phyloP scores from a whole-genome alignment of 805 yeast species.

The Grigorovia humatica region DNA sequence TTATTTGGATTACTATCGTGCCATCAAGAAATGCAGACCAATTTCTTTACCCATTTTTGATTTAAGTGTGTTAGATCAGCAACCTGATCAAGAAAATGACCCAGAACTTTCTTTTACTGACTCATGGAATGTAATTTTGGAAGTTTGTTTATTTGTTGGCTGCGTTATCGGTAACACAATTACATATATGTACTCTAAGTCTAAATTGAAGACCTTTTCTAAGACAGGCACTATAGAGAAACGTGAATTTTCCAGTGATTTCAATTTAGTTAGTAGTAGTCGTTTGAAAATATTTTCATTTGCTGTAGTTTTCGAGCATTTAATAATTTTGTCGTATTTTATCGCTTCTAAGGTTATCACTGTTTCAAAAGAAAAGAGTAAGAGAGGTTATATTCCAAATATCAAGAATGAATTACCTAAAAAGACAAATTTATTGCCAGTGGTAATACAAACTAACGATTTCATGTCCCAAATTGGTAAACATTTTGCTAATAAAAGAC shows the following conservation, averaged over 20 bases:
- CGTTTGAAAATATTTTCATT: slow-evolving; percentile 30
- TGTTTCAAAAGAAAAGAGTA: neutral
- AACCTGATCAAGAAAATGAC: neutral
- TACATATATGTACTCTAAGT: slow-evolving; percentile 58
- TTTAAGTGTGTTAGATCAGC: neutral
- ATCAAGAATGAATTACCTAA: neutral
- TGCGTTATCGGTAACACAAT: slow-evolving; percentile 60
- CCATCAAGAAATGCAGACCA: slow-evolving; percentile 22
- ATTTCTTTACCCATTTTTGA: slow-evolving; percentile 1
- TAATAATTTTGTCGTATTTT: slow-evolving; percentile 4
- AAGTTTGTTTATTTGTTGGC: slow-evolving; percentile 59
- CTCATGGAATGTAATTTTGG: slow-evolving; percentile 68
- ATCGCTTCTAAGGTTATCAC: slow-evolving; percentile 3
- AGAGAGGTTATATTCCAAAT: slow-evolving; percentile 2
- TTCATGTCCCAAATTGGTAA: slow-evolving; percentile 5
- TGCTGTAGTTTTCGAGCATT: slow-evolving; percentile 28
- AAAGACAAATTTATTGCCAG: slow-evolving; percentile 5
- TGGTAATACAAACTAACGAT: slow-evolving; percentile 5
- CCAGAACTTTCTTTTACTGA: slow-evolving; percentile 19
- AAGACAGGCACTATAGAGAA: slow-evolving; percentile 8
- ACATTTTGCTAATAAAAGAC: neutral
- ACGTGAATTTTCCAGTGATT: slow-evolving; percentile 16
- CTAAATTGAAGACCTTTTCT: slow-evolving; percentile 30
- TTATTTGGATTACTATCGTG: slow-evolving; percentile 26
- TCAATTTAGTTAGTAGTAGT: slow-evolving; percentile 18